Base-by-base conservation (phyloP, 2,329 filamentous ascomycete genomes). In the Leptographium wingfieldii region DNA sequence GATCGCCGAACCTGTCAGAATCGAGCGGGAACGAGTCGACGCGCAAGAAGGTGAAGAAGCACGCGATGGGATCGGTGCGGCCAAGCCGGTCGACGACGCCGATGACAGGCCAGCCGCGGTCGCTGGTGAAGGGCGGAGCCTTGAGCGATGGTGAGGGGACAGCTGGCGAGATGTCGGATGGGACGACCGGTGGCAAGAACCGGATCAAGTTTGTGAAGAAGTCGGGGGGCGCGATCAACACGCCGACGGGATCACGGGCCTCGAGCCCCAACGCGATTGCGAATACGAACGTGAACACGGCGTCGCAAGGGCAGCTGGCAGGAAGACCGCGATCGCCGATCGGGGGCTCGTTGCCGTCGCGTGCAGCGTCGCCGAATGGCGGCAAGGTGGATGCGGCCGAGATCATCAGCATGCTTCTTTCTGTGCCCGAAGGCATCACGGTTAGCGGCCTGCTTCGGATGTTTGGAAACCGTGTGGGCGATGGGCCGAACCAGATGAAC, bases 1-100 rank as follows among this genome's bases (percentile, higher is more conserved):
- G 91, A 22, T 96, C 91, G 19, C 90, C 92, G 3, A 87, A 92
- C 64, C 79, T 88, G 38, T 96, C 91, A 2, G 92, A 97, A 70
- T 90, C 90, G 11, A 95, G 90, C 70, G 92, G 90, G 58, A 95
- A 92, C 66, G 92, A 97, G 70, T 92, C 89, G 0, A 83, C 85
- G 29, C 86, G 87, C 65, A 91, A 94, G 74, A 82, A 81, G 70
- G 83, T 87, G 69, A 88, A 86, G 74, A 87, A 87, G 69, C 80
- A 83, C 63, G 72, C 73, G 1, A 71, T 69, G 3, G 69, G 75
- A 19, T 78, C 79, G 16, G 70, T 76, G 2, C 75, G 75, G 58
- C 73, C 73, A 11, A 84, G 82, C 61, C 80, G 82, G 25, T 75
- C 79, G 22, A 75, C 74, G 14, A 85, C 82, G 10, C 82, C 83